A percentile compares a stretch with the other conserved stretches of the same genome.
Evolutionary conservation across 2,329 filamentous ascomycete genomes (phyloP).

Genomic region (Ophiocordyceps camponoti-floridani): DNA sequence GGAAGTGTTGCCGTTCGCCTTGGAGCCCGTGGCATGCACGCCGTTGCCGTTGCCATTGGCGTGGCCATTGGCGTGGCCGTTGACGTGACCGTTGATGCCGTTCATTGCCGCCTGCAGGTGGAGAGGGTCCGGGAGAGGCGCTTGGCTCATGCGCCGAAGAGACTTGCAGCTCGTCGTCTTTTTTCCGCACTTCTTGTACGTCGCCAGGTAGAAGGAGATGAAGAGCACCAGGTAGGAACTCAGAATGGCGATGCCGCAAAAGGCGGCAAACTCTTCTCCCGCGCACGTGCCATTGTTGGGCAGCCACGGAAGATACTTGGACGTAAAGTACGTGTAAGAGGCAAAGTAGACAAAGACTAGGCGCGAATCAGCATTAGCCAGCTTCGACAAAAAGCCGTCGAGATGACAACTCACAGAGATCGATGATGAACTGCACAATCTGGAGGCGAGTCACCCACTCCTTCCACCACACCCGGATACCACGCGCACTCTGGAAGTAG

Average conservation of each 20-base stretch:
- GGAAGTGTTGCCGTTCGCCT: no score
- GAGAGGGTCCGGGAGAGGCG: slow-evolving; percentile 65
- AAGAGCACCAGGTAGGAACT: slow-evolving; percentile 94
- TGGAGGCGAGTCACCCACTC: slow-evolving; percentile 97
- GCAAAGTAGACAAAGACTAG: slow-evolving; percentile 94
- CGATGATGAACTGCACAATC: slow-evolving; percentile 93
- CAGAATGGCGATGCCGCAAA: slow-evolving; percentile 79
- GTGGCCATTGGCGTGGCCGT: slow-evolving; percentile 27
- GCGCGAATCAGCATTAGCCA: not conserved
- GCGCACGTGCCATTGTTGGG: slow-evolving; percentile 77
- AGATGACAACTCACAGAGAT: slow-evolving; percentile 53
- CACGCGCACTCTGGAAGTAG: slow-evolving; percentile 97
- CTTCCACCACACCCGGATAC: slow-evolving; percentile 98
- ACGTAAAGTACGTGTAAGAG: slow-evolving; percentile 96
- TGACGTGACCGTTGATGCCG: slow-evolving; percentile 23
- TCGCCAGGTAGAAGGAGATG: slow-evolving; percentile 97
- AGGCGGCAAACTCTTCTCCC: slow-evolving; percentile 91
- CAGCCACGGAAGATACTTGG: slow-evolving; percentile 70
- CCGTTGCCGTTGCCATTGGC: slow-evolving; percentile 26
- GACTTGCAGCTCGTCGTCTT: slow-evolving; percentile 64
- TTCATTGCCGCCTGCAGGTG: slow-evolving; percentile 36
- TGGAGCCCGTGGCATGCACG: not conserved
- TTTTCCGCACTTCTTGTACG: slow-evolving; percentile 80
- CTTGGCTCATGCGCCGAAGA: slow-evolving; percentile 46
- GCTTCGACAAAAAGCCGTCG: not conserved